These are phyloP conservation scores for Fomes fomentarius DNA, from an alignment of 1,284 basidiomycete species.

Conservation along the genomic window DNA sequence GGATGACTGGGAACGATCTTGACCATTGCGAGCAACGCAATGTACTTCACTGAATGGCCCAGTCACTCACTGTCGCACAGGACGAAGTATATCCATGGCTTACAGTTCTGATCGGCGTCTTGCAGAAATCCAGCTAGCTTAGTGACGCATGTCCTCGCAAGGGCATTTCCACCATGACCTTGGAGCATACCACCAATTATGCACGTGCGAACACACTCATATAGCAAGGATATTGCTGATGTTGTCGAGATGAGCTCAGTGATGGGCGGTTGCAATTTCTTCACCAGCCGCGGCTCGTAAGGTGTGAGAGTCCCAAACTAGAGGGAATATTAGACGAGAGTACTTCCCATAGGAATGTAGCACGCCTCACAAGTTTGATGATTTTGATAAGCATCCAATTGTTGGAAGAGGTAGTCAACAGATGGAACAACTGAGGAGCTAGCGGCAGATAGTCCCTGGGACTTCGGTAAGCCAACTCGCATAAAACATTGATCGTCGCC, in stretches of 20 bases:
- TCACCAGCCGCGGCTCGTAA: conserved; percentile 90
- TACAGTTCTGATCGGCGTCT: conserved; percentile 95
- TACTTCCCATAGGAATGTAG: conserved; percentile 3
- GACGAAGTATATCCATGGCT: conserved; percentile 24
- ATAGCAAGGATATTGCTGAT: conserved; percentile 92
- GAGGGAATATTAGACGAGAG: conserved; percentile 8
- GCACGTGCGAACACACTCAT: conserved; percentile 98
- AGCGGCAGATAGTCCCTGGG: conserved; percentile 82
- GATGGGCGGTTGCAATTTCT: conserved; percentile 92
- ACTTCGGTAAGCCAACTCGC: conserved; percentile 85
- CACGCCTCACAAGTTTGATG: conserved; percentile 81
- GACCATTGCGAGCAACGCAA: conserved; percentile 91
- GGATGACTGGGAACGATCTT: conserved; percentile 96
- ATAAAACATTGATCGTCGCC: conserved; percentile 92
- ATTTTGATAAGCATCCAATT: conserved; percentile 99
- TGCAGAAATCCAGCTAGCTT: conserved; percentile 93
- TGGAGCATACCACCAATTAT: conserved; percentile 97
- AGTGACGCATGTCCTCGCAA: conserved; percentile 90
- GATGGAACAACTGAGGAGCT: conserved; percentile 92
- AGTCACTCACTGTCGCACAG: conserved; percentile 7
- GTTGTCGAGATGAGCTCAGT: conserved; percentile 96
- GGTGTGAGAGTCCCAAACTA: conserved; percentile 93
- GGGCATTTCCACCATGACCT: conserved; percentile 73
- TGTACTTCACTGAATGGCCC: conserved; percentile 84
- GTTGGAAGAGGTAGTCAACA: conserved; percentile 94